Conservation (phyloP, 2,329 filamentous ascomycete species). For the Pyrenochaeta sp. region DNA sequence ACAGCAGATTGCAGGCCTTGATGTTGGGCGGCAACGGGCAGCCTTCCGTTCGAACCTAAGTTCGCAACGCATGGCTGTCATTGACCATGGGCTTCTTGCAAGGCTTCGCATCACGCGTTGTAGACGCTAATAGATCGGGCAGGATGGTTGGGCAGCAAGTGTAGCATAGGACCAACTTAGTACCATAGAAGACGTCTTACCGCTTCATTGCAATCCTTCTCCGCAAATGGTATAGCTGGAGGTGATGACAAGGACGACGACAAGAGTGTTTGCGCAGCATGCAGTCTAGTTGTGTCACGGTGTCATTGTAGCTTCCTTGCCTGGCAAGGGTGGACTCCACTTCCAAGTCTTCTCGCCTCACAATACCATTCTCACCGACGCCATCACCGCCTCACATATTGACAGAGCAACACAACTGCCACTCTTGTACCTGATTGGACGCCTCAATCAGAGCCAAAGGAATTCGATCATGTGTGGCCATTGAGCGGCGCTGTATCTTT, state of each 20-base stretch:
- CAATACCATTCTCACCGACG: slow-evolving; percentile 11
- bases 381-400: slow-evolving; percentile 24
- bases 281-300: slow-evolving; percentile 14
- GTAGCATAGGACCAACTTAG: slow-evolving; percentile 26
- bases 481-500: slow-evolving; percentile 8
- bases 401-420: slow-evolving; percentile 7
- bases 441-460: slow-evolving; percentile 8
- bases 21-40: slow-evolving; percentile 33
- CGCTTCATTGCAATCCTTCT: slow-evolving; percentile 20
- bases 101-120: slow-evolving; percentile 6
- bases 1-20: slow-evolving; percentile 7
- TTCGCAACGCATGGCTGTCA: slow-evolving; percentile 25
- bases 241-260: slow-evolving; percentile 4
- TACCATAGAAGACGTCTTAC: slow-evolving; percentile 26
- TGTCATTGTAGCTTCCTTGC: slow-evolving; percentile 8
- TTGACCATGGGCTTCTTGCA: slow-evolving; percentile 24
- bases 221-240: slow-evolving; percentile 6
- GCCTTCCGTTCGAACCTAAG: slow-evolving; percentile 22
- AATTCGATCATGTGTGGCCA: slow-evolving; percentile 10
- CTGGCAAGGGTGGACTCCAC: slow-evolving; percentile 10
- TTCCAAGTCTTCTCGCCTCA: slow-evolving; percentile 24
- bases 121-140: slow-evolving; percentile 21
- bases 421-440: not conserved
- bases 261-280: slow-evolving; percentile 2
- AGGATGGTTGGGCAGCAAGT: slow-evolving; percentile 34